phyloP scores from a whole-genome alignment of 2,329 filamentous ascomycete species.

The Xylariaceae sp. region DNA sequence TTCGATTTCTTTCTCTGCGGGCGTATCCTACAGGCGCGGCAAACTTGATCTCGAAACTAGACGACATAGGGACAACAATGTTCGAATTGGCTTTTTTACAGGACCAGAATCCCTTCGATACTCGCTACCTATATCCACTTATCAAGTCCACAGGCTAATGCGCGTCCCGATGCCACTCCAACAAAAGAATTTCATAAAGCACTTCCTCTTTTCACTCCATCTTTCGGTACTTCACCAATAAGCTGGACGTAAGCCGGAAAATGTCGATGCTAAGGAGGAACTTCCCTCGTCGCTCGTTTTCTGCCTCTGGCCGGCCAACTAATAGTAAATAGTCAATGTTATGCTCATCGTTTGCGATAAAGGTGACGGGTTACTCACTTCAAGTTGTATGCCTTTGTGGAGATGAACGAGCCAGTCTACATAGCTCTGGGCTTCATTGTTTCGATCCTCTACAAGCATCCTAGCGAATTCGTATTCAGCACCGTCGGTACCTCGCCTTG shows the following conservation, averaged over 20 bases:
- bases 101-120: conserved; percentile 5
- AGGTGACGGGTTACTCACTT: conserved; percentile 48
- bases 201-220: conserved; percentile 1
- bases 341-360: not conserved
- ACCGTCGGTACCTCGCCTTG: conserved; percentile 86
- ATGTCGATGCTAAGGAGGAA: conserved; percentile 47
- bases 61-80: not conserved
- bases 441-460: conserved; percentile 85
- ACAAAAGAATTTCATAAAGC: conserved; percentile 5
- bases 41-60: not conserved
- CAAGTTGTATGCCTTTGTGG: conserved; percentile 86
- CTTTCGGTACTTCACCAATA: conserved; percentile 46
- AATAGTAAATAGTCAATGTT: conserved; percentile 10
- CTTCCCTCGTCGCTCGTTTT: conserved; percentile 54
- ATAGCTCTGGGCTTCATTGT: conserved; percentile 96
- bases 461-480: conserved; percentile 95
- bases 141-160: conserved; percentile 16
- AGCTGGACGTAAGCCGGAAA: conserved; percentile 53
- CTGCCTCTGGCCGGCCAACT: conserved; percentile 66
- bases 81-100: conserved; percentile 4
- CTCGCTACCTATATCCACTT: conserved; percentile 6
- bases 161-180: conserved; percentile 17
- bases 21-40: not conserved
- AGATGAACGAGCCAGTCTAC: conserved; percentile 97
- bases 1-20: not conserved